Evolutionary conservation across 1,139 yeast species (phyloP).

Genomic region (Trichomonascaceae sp.): DNA sequence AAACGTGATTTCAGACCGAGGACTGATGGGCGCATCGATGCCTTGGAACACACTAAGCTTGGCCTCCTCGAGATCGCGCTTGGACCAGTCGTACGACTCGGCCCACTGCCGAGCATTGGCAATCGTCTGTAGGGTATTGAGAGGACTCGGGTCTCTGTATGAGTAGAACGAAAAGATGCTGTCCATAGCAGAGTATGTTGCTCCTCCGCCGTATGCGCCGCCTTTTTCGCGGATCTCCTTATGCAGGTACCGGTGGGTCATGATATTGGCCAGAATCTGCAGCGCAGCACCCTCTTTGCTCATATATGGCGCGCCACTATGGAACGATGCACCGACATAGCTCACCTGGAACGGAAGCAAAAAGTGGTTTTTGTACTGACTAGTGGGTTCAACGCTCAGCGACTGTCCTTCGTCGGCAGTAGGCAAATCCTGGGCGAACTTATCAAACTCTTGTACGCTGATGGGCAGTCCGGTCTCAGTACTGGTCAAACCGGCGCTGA

Average conservation of each 20-base stretch:
- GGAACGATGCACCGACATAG: conserved; percentile 57
- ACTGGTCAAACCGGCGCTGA: conserved; percentile 15
- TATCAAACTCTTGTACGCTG: conserved; percentile 6
- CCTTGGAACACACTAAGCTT: conserved; percentile 82
- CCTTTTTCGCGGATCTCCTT: conserved; percentile 88
- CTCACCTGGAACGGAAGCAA: conserved; percentile 83
- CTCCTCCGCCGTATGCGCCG: conserved; percentile 98
- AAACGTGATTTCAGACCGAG: conserved; percentile 61
- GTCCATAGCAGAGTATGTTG: conserved; percentile 66
- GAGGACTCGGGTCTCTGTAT: conserved; percentile 86
- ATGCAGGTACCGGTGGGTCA: conserved; percentile 76
- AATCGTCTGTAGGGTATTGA: conserved; percentile 52
- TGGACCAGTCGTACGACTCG: conserved; percentile 36
- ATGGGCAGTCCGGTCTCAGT: conserved; percentile 9
- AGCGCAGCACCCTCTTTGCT: conserved; percentile 73
- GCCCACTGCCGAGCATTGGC: conserved; percentile 46
- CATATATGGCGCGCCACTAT: conserved; percentile 49
- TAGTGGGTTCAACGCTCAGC: conserved; percentile 1
- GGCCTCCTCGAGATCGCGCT: conserved; percentile 71
- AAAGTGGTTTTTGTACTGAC: conserved; percentile 33
- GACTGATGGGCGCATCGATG: conserved; percentile 80
- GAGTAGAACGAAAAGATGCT: conserved; percentile 77
- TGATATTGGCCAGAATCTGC: conserved; percentile 66
- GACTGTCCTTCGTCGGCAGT: not conserved
- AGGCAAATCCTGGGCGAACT: not conserved